Percentiles rank a stretch among this genome's conserved stretches.
phyloP scores from a whole-genome alignment of 2,329 filamentous ascomycete species.

The Nannizzia gypsea region DNA sequence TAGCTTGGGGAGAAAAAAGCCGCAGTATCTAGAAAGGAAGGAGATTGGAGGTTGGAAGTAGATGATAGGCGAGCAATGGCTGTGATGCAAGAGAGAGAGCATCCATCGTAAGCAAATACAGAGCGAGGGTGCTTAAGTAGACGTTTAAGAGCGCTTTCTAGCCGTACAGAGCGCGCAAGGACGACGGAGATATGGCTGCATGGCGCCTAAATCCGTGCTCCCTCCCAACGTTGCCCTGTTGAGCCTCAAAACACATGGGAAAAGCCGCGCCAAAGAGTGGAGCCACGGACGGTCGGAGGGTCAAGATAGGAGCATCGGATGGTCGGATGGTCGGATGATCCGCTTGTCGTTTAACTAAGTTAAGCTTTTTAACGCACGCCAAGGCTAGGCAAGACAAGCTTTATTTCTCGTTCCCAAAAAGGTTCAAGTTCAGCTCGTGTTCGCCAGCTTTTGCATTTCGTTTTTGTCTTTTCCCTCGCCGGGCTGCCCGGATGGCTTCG shows the following conservation, averaged over 20 bases:
- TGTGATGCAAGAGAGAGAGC: slow-evolving; percentile 12
- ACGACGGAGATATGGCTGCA: not conserved
- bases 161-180: slow-evolving; percentile 15
- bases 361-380: not conserved
- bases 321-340: slow-evolving; percentile 21
- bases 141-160: slow-evolving; percentile 13
- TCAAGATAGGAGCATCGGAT: slow-evolving; percentile 21
- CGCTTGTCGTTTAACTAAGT: not conserved
- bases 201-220: not conserved
- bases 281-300: not conserved
- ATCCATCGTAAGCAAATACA: not conserved
- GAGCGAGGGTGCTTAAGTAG: not conserved
- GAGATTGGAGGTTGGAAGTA: not conserved
- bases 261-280: not conserved
- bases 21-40: not conserved
- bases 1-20: not conserved
- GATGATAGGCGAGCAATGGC: slow-evolving; percentile 11
- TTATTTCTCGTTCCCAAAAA: not conserved
- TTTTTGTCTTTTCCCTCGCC: no score
- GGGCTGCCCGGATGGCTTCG: not conserved
- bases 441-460: not conserved
- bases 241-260: not conserved
- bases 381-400: not conserved
- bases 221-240: not conserved
- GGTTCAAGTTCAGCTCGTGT: not conserved